Evolutionary conservation across 768 basidiomycete genomes (phyloP).

Genomic region (Paxillus involutus): DNA sequence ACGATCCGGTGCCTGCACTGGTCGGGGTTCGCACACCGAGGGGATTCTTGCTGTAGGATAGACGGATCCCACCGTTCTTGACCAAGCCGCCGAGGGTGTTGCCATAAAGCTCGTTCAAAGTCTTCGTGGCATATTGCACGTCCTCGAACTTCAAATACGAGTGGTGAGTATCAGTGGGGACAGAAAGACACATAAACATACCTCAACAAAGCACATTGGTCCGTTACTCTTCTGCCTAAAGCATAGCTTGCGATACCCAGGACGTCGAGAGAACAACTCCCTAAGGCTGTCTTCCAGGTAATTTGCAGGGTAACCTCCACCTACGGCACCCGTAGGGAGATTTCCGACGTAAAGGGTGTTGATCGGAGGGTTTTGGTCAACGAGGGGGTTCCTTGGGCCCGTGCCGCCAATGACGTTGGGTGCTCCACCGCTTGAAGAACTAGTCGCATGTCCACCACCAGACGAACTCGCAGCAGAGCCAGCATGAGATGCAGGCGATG

Average conservation of each 20-base stretch:
- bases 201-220: constrained; percentile 99
- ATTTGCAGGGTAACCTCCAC: constrained; percentile 70
- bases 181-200: constrained; percentile 30
- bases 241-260: constrained; percentile 89
- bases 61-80: constrained; percentile 92
- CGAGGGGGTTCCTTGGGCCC: constrained; percentile 37
- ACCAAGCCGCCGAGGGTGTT: constrained; percentile 88
- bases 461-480: constrained; percentile 46
- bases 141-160: constrained; percentile 74
- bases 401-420: constrained; percentile 20
- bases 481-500: constrained; percentile 70
- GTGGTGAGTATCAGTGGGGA: background rate
- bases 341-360: constrained; percentile 99
- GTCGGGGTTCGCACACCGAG: constrained; percentile 88
- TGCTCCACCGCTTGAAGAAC: constrained; percentile 30
- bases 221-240: constrained; percentile 97
- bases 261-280: constrained; percentile 73
- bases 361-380: constrained; percentile 97
- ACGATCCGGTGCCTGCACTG: constrained; percentile 38
- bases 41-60: constrained; percentile 98
- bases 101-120: constrained; percentile 90
- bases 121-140: constrained; percentile 77
- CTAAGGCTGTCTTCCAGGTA: constrained; percentile 87
- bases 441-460: constrained; percentile 26
- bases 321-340: constrained; percentile 77